These are phyloP conservation scores for Trichoderma breve DNA, from an alignment of 2,329 filamentous ascomycete species.

Conservation along the genomic window DNA sequence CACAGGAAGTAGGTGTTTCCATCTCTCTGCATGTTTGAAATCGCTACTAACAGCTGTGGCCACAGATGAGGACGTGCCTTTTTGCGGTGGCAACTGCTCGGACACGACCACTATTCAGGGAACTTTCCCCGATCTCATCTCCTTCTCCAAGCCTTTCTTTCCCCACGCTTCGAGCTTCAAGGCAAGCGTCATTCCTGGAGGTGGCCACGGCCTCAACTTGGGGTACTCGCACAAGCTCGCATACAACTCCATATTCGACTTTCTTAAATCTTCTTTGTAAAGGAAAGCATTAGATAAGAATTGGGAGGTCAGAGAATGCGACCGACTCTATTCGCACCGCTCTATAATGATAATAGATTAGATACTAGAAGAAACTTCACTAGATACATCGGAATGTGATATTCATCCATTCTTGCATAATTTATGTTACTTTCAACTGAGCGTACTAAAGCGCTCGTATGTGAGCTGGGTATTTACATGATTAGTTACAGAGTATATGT, in stretches of 20 bases:
- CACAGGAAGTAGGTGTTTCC: constrained; percentile 47
- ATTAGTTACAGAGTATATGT: too few species aligned
- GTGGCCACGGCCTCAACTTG: constrained; percentile 53
- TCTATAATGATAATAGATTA: not conserved
- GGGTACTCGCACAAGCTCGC: constrained; percentile 35
- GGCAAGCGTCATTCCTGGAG: constrained; percentile 51
- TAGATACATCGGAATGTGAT: not conserved
- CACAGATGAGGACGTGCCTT: constrained; percentile 49
- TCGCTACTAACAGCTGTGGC: not conserved
- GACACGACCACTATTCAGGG: constrained; percentile 40
- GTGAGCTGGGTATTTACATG: too few species aligned
- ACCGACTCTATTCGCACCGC: not conserved
- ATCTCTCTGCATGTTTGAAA: not conserved
- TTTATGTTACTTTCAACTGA: not conserved
- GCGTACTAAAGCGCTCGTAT: not conserved
- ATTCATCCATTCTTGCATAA: not conserved
- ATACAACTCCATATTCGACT: constrained; percentile 39
- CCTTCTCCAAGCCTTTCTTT: constrained; percentile 38
- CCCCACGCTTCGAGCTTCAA: constrained; percentile 50
- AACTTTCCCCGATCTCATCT: constrained; percentile 43
- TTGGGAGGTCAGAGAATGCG: not conserved
- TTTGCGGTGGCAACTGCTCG: constrained; percentile 61
- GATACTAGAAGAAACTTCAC: not conserved
- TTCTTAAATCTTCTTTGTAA: constrained; percentile 27
- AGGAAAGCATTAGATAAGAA: not conserved